Conservation (phyloP, 306 rosid species). For the Sicyos edulis region DNA sequence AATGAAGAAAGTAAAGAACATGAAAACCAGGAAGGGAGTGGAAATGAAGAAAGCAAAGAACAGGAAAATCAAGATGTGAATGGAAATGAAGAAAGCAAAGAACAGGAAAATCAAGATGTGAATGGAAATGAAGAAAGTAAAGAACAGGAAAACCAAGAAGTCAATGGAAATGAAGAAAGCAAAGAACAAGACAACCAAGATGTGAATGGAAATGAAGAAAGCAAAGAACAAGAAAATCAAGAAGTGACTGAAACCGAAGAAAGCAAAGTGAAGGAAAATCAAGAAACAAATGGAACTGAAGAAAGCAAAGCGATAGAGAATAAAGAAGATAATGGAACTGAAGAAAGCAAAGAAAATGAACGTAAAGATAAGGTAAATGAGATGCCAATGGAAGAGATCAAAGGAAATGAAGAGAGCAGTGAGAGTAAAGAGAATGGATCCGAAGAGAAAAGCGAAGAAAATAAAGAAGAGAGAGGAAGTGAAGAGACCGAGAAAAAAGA, state of each 20-base stretch:
- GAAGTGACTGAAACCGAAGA: background rate
- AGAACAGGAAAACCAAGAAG: background rate
- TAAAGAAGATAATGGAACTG: constrained; percentile 32
- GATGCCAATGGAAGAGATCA: constrained; percentile 36
- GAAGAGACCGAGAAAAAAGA: constrained; percentile 20
- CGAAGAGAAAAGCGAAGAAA: constrained; percentile 26
- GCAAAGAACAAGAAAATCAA: constrained; percentile 16
- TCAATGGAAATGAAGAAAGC: constrained; percentile 11
- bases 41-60: constrained; percentile 18
- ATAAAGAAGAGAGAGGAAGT: constrained; percentile 16
- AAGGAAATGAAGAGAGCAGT: background rate
- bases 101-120: constrained; percentile 18
- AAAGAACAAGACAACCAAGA: constrained; percentile 10
- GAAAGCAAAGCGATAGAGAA: constrained; percentile 11
- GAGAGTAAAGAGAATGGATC: constrained; percentile 2
- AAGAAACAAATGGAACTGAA: background rate
- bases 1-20: background rate
- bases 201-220: constrained; percentile 30
- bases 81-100: constrained; percentile 22
- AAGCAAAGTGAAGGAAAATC: background rate
- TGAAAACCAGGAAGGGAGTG: constrained; percentile 16
- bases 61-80: constrained; percentile 18
- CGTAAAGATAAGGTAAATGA: constrained; percentile 29
- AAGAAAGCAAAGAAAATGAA: constrained; percentile 17
- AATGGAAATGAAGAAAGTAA: constrained; percentile 21